Evolutionary conservation across 441 rosid species (phyloP).

Genomic region (Bocquillonia castaneifolia): DNA sequence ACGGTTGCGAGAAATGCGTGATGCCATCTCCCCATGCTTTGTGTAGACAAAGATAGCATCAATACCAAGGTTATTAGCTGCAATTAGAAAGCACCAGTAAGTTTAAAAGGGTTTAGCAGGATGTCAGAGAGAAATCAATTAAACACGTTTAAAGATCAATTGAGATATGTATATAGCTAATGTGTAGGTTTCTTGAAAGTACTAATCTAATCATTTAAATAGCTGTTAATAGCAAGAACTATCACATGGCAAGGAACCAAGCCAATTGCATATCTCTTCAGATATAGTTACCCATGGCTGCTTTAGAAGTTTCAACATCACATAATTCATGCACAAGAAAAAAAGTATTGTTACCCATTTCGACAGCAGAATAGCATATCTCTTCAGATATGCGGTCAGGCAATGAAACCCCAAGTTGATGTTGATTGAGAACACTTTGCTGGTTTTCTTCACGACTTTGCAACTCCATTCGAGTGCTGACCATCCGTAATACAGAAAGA

Average conservation of each 20-base stretch:
- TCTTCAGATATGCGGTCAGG: conserved; percentile 59
- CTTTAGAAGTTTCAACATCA: background rate
- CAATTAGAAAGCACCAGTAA: conserved; percentile 16
- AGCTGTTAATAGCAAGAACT: background rate
- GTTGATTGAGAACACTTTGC: conserved; percentile 28
- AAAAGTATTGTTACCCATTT: conserved; percentile 45
- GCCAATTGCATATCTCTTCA: too few relatives aligned
- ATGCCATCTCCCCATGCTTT: conserved; percentile 87
- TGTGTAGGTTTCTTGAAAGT: background rate
- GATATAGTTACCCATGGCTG: too few relatives aligned
- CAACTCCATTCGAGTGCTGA: conserved; percentile 60
- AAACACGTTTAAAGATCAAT: background rate
- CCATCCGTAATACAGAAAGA: conserved; percentile 49
- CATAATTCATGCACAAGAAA: background rate
- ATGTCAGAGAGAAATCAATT: background rate
- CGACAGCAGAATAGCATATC: conserved; percentile 61
- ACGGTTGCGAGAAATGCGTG: conserved; percentile 77
- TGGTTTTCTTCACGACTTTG: conserved; percentile 52
- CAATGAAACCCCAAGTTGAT: conserved; percentile 39
- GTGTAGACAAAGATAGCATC: conserved; percentile 94
- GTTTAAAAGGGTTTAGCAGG: background rate
- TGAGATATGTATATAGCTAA: background rate
- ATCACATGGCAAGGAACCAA: background rate
- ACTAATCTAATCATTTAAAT: background rate
- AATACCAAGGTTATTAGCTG: conserved; percentile 86